These are phyloP conservation scores for Lepidium didymum DNA, from an alignment of 345 rosid species.

Conservation along the genomic window DNA sequence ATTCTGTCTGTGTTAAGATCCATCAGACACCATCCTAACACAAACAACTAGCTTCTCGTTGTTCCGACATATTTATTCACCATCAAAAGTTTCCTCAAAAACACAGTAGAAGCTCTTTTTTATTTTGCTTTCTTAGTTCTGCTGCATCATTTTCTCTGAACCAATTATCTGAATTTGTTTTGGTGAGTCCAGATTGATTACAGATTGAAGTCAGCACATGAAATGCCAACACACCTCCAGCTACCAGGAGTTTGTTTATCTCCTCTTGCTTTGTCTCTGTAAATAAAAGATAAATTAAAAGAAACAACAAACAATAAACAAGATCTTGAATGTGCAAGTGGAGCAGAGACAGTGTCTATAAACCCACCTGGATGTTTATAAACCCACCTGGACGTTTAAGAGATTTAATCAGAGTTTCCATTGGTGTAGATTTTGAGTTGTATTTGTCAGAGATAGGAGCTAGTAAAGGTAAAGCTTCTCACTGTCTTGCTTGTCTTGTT, in stretches of 20 bases:
- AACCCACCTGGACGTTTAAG: conserved; percentile 20
- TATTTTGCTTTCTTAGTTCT: conserved; percentile 16
- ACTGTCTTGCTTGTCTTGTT: conserved; percentile 23
- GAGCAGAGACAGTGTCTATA: conserved; percentile 16
- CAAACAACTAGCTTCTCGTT: conserved; percentile 14
- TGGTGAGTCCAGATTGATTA: conserved; percentile 14
- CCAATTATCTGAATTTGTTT: conserved; percentile 2
- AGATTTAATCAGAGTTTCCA: conserved; percentile 4
- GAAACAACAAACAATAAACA: conserved; percentile 1
- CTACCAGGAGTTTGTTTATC: conserved; percentile 16
- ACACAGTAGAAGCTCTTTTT: background rate
- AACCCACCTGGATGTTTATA: conserved; percentile 5
- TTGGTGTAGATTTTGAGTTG: conserved; percentile 14
- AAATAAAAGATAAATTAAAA: background rate
- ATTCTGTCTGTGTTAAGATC: conserved; percentile 30
- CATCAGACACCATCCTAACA: conserved; percentile 22
- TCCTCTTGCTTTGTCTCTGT: conserved; percentile 1
- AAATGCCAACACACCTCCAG: conserved; percentile 29
- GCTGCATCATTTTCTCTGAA: conserved; percentile 9
- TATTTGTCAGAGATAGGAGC: conserved; percentile 13
- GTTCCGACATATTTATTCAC: conserved; percentile 8
- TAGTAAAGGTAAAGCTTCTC: conserved; percentile 7
- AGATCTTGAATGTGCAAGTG: conserved; percentile 24
- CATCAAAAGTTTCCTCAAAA: conserved; percentile 18
- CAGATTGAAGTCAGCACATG: conserved; percentile 25